A percentile compares a stretch with the other conserved stretches of the same genome.
These are phyloP conservation scores for Moringa oleifera DNA, from an alignment of 345 rosid genomes.

Conservation along the genomic window DNA sequence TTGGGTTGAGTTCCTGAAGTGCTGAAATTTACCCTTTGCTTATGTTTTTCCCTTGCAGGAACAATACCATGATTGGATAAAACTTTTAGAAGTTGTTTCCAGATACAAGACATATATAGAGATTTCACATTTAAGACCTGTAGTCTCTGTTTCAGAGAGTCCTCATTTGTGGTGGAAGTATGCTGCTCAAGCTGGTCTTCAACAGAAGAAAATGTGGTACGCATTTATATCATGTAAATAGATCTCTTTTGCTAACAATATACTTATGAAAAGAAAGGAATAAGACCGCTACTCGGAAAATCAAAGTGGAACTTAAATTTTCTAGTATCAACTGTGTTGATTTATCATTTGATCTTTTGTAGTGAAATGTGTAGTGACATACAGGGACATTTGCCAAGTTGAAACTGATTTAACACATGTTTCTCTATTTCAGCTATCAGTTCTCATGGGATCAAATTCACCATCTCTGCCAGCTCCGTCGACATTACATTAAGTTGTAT, in stretches of 20 bases:
- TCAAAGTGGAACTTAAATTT: background rate
- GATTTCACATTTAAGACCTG: conserved; percentile 86
- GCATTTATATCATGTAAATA: conserved; percentile 14
- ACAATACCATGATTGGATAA: conserved; percentile 97
- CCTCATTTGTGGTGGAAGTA: conserved; percentile 87
- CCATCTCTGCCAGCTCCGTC: conserved; percentile 79
- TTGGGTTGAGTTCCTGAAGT: conserved; percentile 18
- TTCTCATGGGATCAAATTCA: conserved; percentile 89
- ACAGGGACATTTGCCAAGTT: conserved; percentile 14
- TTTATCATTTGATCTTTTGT: background rate
- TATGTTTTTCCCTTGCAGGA: conserved; percentile 43
- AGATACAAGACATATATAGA: conserved; percentile 78
- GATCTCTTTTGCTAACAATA: conserved; percentile 14
- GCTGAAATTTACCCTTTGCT: conserved; percentile 15
- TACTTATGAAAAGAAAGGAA: background rate
- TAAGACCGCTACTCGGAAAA: background rate
- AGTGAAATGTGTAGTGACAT: too few species aligned
- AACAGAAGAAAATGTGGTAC: conserved; percentile 87
- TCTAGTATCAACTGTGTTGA: background rate
- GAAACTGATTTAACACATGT: conserved; percentile 17
- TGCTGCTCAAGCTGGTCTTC: conserved; percentile 81
- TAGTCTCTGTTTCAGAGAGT: conserved; percentile 60
- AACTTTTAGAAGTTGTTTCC: conserved; percentile 82
- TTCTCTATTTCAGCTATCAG: conserved; percentile 51
- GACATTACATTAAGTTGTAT: conserved; percentile 80